phyloP scores from a whole-genome alignment of 2,329 filamentous ascomycete genomes.

The Verticillium klebahnii region DNA sequence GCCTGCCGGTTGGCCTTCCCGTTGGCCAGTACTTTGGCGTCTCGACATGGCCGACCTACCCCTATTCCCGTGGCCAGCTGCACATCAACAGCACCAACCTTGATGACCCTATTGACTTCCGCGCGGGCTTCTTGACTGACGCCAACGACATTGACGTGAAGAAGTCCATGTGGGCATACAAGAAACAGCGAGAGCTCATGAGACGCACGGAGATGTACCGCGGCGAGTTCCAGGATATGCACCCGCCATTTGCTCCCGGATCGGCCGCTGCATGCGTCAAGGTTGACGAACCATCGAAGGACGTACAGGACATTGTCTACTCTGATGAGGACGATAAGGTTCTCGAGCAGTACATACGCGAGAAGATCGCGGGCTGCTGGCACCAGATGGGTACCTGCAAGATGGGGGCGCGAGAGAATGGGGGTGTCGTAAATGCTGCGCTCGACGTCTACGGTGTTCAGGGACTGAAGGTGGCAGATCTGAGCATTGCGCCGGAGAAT shows the following conservation, averaged over 20 bases:
- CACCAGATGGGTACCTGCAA: slow-evolving; percentile 37
- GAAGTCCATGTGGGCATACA: slow-evolving; percentile 59
- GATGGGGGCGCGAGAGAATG: slow-evolving; percentile 31
- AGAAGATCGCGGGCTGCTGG: slow-evolving; percentile 34
- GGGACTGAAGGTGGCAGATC: slow-evolving; percentile 30
- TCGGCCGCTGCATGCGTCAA: slow-evolving; percentile 31
- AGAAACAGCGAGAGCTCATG: slow-evolving; percentile 55
- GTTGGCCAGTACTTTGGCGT: slow-evolving; percentile 46
- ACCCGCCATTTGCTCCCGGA: slow-evolving; percentile 36
- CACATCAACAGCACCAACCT: slow-evolving; percentile 48
- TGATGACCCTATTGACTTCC: slow-evolving; percentile 46
- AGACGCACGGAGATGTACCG: slow-evolving; percentile 49
- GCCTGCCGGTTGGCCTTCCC: slow-evolving; percentile 31
- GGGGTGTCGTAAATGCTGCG: slow-evolving; percentile 34
- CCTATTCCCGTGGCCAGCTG: slow-evolving; percentile 55
- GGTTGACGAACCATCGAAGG: slow-evolving; percentile 16
- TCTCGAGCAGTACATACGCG: slow-evolving; percentile 37
- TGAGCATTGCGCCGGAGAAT: slow-evolving; percentile 31
- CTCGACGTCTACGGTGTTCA: slow-evolving; percentile 36
- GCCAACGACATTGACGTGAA: slow-evolving; percentile 46
- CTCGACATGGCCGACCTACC: slow-evolving; percentile 52
- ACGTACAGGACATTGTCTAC: slow-evolving; percentile 38
- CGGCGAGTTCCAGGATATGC: slow-evolving; percentile 34
- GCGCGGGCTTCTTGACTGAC: slow-evolving; percentile 52
- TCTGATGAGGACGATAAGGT: slow-evolving; percentile 40